Base-by-base conservation (phyloP, 2,329 filamentous ascomycete genomes). In the Truncatella angustata region DNA sequence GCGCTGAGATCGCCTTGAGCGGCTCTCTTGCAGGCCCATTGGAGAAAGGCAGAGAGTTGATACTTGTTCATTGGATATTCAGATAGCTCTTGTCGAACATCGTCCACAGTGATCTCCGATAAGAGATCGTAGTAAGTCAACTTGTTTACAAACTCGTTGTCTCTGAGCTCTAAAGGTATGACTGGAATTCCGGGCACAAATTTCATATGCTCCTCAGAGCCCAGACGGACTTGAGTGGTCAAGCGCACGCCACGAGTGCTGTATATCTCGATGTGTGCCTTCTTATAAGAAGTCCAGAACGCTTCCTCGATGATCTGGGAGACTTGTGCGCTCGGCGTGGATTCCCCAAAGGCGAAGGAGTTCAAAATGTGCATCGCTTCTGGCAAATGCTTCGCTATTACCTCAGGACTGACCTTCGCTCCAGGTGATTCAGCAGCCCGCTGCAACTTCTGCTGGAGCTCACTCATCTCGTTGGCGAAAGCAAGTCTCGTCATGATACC, bases 171-270 rank as follows among this genome's bases (percentile, higher is more conserved):
- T 40, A 90, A 83, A 1, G 93, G 89, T 4, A 97, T 77, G 35
- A 95, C 85, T 0, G 94, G 91, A 56, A 99, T 94, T 30, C 89
- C 89, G 52, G 92, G 87, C 52, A 97, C 84, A 64, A 99, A 99
- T 53, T 80, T 78, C 61, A 73, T 75, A 47, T 86, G 66, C 60
- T 86, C 76, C 75, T 89, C 66, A 66, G 87, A 73, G 66, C 75
- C 88, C 60, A 96, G 81, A 30, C 94, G 88, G 32, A 97, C 90
- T 59, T 88, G 81, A 11, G 88, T 84, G 32, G 89, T 95, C n/a
- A 88, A 84, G 50, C 97, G 77, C 5, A 99, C 86, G 51, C 95
- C 95, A 53, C 87, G 84, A 18, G 88, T 96, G 1, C 92, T 97
- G 58, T 95, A 85, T 5, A 97, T 81, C 63, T 97, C 92, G 52